A percentile compares a stretch with the other conserved stretches of the same genome.
Evolutionary conservation across 176 grass and related monocot genomes (phyloP).

Genomic region (Carex cristatella): DNA sequence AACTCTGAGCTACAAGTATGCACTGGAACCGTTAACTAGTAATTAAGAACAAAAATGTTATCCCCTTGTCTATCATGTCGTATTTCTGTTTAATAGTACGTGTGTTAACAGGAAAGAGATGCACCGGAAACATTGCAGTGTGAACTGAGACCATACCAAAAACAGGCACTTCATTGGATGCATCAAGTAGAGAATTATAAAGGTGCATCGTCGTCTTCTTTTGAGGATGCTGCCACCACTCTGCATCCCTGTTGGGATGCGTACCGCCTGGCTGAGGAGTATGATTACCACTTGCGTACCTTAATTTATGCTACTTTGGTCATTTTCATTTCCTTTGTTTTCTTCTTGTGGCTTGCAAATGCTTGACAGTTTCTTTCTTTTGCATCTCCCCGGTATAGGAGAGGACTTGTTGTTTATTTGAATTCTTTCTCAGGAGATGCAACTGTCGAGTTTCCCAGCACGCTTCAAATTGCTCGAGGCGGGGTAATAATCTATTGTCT

Average conservation of each 20-base stretch:
- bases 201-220: conserved; percentile 20
- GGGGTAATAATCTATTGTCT: conserved; percentile 59
- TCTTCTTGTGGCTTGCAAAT: conserved; percentile 4
- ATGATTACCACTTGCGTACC: conserved; percentile 21
- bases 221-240: conserved; percentile 59
- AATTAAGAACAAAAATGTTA: not conserved
- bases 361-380: conserved; percentile 27
- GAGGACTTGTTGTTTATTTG: conserved; percentile 66
- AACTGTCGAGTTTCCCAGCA: conserved; percentile 80
- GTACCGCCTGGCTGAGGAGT: conserved; percentile 74
- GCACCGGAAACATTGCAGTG: conserved; percentile 64
- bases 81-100: conserved; percentile 25
- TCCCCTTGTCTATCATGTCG: conserved; percentile 9
- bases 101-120: conserved; percentile 48
- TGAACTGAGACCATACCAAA: conserved; percentile 83
- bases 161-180: conserved; percentile 99
- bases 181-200: conserved; percentile 67
- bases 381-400: conserved; percentile 40
- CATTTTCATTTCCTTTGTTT: not conserved
- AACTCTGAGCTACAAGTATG: conserved; percentile 62
- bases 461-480: conserved; percentile 77
- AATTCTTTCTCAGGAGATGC: conserved; percentile 89
- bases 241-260: conserved; percentile 97
- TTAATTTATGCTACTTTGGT: not conserved
- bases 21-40: conserved; percentile 17